Evolutionary conservation across 805 yeast genomes (phyloP), one percentile per base, ranked within the genome.

Genomic region (Metschnikowia amazonensis): DNA sequence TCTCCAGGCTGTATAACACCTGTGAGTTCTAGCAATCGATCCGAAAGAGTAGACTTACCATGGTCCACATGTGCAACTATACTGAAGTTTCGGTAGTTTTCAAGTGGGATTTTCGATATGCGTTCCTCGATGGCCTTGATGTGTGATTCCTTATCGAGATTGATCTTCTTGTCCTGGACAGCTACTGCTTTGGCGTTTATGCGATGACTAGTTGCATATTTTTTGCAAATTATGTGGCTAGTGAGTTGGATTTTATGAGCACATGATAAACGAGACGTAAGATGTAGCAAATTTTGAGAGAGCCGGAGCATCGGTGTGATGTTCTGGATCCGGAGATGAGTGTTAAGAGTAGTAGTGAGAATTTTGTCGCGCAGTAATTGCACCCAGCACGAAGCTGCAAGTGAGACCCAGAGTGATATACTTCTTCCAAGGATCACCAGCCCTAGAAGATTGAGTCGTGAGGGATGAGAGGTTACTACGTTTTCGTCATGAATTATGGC

Each of bases 61-160:
- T 86, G 95, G 62, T 90, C 97, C 18, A 92, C 92, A 70, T 92
- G 99, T 2, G 98, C 98, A 27, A 89, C 97, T 47, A 92, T 90
- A 49, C 95, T 87, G 65, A 94, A 92, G 64, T 89, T 90, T 50
- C 98, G 67, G 63, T 84, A 90, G 52, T 89, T 79, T 47, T 82
- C 84, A 21, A 86, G 75, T 4, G 98, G 98, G 31, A 92, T 89
- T 36, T 74, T 74, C n/a, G 78, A 72, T 47, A 94, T 82, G 50
- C 95, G 69, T 37, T 74, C 78, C 55, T 79, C 80, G 35, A 71
- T 54, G 13, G 50, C 46, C 50, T 62, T 66, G 28, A 63, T 48
- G 45, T 60, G 62, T 24, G 59, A 56, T 43, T 71, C 75, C 47
- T 58, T 59, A 46, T 70, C 67, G 21, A 68, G 58, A 3, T 48